Evolutionary conservation across 495 filamentous ascomycete species (phyloP), one percentile per base, ranked within the genome.

Genomic region (Aspergillus indologenus): DNA sequence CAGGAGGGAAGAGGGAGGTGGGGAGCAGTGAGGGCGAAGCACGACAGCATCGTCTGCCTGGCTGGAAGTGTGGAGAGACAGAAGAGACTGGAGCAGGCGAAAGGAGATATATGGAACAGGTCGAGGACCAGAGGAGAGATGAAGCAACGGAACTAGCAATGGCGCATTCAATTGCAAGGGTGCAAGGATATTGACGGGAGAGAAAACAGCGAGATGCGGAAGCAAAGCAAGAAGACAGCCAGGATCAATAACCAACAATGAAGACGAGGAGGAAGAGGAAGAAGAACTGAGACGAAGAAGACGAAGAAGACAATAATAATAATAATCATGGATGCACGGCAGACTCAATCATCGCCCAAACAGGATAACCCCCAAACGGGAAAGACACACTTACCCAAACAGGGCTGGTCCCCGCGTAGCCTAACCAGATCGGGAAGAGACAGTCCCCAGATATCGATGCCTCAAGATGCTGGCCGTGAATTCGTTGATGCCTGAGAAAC

Each of bases 271-370:
- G 55, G 7, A 14, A 19, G 8, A 45, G 18, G 3, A n/a, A 45
- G 46, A 48, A 29, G 26, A 29, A 29, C 3, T 3, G 9, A 29
- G 26, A 29, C n/a, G 26, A 54, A 53, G 47, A 55, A 46, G 21
- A 43, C 34, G 42, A 47, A 48, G n/a, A 1, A 49, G 42, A 49
- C 26, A 56, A 50, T 20, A 29, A 29, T 29, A 29, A 9, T 29
- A 48, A 47, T 47, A 45, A 55, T 46, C 29, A 42, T 53, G 29
- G 29, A 8, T 5, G 17, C 15, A 51, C 18, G 23, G 4, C 48
- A 50, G 23, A n/a, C 47, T 22, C 47, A 52, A 63, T 63, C 54
- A 63, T 63, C 54, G 54, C 66, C 64, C 53, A 65, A 67, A 61
- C 43, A 67, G 68, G 67, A 60, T 69, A 62, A 46, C 51, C 50